A percentile compares a stretch with the other conserved stretches of the same genome.
Conservation (phyloP, 2,329 filamentous ascomycete genomes). For the Sclerotiophoma versabilis region DNA sequence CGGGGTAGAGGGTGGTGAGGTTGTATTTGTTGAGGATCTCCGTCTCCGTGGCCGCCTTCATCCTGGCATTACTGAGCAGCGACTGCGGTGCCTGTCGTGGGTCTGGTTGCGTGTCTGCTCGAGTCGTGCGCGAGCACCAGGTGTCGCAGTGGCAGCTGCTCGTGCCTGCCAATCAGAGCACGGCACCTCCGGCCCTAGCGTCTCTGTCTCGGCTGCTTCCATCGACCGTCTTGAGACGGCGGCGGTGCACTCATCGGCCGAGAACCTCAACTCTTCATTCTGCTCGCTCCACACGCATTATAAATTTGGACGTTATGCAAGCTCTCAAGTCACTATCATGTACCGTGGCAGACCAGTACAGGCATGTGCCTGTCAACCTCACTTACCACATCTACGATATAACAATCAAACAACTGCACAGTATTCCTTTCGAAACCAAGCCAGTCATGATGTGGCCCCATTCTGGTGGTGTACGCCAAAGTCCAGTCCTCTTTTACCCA, state of each 20-base stretch:
- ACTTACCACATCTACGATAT: too few species aligned
- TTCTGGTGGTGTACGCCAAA: too few species aligned
- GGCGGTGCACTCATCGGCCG: neutral
- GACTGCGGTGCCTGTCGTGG: neutral
- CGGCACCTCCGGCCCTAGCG: neutral
- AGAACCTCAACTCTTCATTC: too few species aligned
- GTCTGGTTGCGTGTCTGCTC: neutral
- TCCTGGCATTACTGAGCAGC: slow-evolving; percentile 19
- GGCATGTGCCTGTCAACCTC: too few species aligned
- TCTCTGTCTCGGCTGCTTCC: neutral
- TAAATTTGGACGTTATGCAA: too few species aligned
- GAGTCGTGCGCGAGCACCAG: slow-evolving; percentile 1
- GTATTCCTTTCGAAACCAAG: too few species aligned
- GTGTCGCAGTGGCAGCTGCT: slow-evolving; percentile 24
- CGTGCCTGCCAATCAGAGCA: slow-evolving; percentile 34
- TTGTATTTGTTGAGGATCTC: slow-evolving; percentile 90
- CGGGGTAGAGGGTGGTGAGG: slow-evolving; percentile 77
- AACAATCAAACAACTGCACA: too few species aligned
- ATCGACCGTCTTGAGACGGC: neutral
- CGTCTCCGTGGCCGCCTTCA: slow-evolving; percentile 60
- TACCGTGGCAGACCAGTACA: too few species aligned
- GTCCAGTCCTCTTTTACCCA: too few species aligned
- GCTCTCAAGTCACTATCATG: too few species aligned
- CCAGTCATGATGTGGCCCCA: too few species aligned
- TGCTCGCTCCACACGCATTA: too few species aligned